Evolutionary conservation across 441 rosid genomes (phyloP).

Genomic region (Francoa sonchifolia): DNA sequence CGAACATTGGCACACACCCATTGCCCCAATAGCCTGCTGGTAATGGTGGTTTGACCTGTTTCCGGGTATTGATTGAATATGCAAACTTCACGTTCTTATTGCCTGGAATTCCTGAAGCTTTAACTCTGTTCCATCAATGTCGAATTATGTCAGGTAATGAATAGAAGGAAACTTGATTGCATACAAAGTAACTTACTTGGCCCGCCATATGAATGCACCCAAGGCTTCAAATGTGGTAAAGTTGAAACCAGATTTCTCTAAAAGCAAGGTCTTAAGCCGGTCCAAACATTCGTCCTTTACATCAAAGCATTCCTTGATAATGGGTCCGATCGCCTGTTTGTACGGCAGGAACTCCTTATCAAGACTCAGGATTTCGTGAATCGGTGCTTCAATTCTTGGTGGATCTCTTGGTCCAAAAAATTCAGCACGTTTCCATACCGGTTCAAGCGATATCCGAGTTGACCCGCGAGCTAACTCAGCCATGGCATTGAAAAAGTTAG

Average conservation of each 20-base stretch:
- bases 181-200: conserved; percentile 48
- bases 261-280: conserved; percentile 31
- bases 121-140: conserved; percentile 26
- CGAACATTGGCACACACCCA: conserved; percentile 73
- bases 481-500: conserved; percentile 44
- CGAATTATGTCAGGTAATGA: not conserved
- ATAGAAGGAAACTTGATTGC: fast-evolving
- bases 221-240: conserved; percentile 83
- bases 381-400: conserved; percentile 37
- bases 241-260: conserved; percentile 36
- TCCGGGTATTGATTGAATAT: conserved; percentile 51
- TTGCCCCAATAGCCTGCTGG: conserved; percentile 78
- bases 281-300: conserved; percentile 62
- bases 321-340: conserved; percentile 21
- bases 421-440: conserved; percentile 50
- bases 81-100: conserved; percentile 50
- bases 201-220: conserved; percentile 83
- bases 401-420: conserved; percentile 59
- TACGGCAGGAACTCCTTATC: conserved; percentile 40
- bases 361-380: conserved; percentile 35
- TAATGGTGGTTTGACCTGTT: conserved; percentile 49
- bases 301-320: conserved; percentile 35
- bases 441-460: conserved; percentile 25
- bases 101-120: conserved; percentile 27
- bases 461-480: conserved; percentile 67